Evolutionary conservation across 176 grass and related monocot genomes (phyloP), one percentile per base, ranked within the genome.

Genomic region (Bolboschoenus planiculmis): DNA sequence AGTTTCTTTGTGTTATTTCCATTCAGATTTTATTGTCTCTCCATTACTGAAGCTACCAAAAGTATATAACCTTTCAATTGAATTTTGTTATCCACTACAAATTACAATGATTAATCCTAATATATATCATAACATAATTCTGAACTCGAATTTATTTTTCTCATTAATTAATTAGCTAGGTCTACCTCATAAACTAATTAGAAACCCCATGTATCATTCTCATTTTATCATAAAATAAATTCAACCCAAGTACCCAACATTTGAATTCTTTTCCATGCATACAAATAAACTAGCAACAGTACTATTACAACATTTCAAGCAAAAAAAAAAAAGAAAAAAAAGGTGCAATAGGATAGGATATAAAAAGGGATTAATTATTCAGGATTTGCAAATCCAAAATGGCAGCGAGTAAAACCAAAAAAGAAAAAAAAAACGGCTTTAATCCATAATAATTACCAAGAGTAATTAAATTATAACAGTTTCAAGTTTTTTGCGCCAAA

Each of bases 401-500:
- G 30, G 29, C 51, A 35, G 50, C 77, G 11, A 16, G 44, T 27
- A 23, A 43, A 27, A 11, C 30, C 50, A 56, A 39, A 4, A 3
- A 10, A 57, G 54, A 39, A 4, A 3, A 10, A 57, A 74, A 74
- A 74, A 47, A 6, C 40, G 39, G 40, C 23, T 47, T 24, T 47
- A 46, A 47, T 35, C 21, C 3, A 48, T 48, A 75, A 48, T 75
- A 48, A 48, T 27, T 75, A 50, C 43, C 29, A 10, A 0, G 36
- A 39, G 42, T 30, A 29, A 5, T 48, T 75, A 50, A n/a, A 18
- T 48, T 9, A 47, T 48, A 30, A 29, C 70, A 75, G 24, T 30
- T 47, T 16, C 40, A 74, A 74, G 68, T 72, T 72, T 72, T 75
- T 67, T 48, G 42, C 40, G 39, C 42, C 23, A 74, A 74, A 74